Conservation (phyloP, 2,329 filamentous ascomycete genomes). For the Trichophaea hybrida region DNA sequence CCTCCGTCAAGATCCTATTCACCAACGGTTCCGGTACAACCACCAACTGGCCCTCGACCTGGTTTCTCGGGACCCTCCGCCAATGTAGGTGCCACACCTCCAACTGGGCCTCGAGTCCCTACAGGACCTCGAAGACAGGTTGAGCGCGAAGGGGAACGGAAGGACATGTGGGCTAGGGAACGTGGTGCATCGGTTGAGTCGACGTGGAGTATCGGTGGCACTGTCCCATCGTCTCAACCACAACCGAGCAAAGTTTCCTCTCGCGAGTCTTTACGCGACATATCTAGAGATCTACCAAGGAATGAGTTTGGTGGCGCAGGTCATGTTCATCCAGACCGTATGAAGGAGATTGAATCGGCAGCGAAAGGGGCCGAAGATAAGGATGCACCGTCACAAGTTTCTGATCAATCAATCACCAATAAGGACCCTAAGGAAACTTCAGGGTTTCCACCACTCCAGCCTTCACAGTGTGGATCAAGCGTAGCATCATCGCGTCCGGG, state of each 20-base stretch:
- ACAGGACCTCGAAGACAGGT: constrained; percentile 16
- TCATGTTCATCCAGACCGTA: constrained; percentile 20
- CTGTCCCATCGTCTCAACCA: constrained; percentile 2
- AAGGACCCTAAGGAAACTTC: not conserved
- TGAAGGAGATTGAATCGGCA: constrained; percentile 20
- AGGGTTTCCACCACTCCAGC: constrained; percentile 10
- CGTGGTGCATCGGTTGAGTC: constrained; percentile 16
- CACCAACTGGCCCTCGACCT: constrained; percentile 14
- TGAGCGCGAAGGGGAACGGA: constrained; percentile 10
- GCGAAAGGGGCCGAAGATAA: constrained; percentile 16
- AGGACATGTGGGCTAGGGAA: constrained; percentile 6
- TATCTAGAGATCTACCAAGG: not conserved
- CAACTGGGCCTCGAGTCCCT: constrained; percentile 20
- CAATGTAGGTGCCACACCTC: constrained; percentile 16
- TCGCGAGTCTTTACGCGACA: constrained; percentile 4
- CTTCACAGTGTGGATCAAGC: constrained; percentile 8
- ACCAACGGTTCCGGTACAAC: constrained; percentile 10
- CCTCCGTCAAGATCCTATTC: constrained; percentile 18
- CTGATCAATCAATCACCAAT: constrained; percentile 1
- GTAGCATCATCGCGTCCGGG: constrained; percentile 14
- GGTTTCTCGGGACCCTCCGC: constrained; percentile 10
- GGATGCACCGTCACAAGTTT: not conserved
- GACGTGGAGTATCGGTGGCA: constrained; percentile 9
- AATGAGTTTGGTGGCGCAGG: not conserved
- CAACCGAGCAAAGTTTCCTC: constrained; percentile 6